Evolutionary conservation across 164 flowering plant genomes (phyloP).

Genomic region (Liquidambar formosana): DNA sequence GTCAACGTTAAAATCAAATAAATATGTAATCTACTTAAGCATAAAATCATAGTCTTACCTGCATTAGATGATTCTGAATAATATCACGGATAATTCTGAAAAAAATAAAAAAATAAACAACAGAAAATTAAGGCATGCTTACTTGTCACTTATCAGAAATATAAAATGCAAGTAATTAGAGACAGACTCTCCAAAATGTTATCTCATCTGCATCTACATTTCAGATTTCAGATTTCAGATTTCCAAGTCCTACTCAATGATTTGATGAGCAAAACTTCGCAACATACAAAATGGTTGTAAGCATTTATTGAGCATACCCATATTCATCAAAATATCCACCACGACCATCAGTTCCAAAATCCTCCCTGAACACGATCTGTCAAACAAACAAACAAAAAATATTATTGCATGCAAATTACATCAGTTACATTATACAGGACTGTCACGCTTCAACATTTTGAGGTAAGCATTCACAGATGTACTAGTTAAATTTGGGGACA

Average conservation of each 20-base stretch:
- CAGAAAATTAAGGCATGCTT: neutral
- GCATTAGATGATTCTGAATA: constrained; percentile 95
- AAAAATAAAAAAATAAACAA: constrained; percentile 8
- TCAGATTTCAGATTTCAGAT: constrained; percentile 1
- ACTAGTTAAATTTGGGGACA: too few species aligned
- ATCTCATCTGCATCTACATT: neutral
- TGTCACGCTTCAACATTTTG: neutral
- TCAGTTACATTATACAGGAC: too few species aligned
- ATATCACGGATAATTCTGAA: constrained; percentile 97
- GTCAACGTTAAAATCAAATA: neutral
- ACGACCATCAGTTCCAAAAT: constrained; percentile 83
- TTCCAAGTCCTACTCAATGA: neutral
- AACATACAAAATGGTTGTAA: neutral
- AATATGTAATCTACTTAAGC: neutral
- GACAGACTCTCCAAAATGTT: neutral
- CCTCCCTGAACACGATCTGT: constrained; percentile 81
- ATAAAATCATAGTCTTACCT: constrained; percentile 42
- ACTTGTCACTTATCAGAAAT: constrained; percentile 8
- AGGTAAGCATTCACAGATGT: neutral
- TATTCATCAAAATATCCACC: constrained; percentile 83
- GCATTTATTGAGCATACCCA: constrained; percentile 45
- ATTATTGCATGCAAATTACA: neutral
- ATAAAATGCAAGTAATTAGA: neutral
- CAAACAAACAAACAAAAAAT: constrained; percentile 9
- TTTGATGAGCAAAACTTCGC: too few species aligned